Base-by-base conservation (phyloP, 148 eudicot genomes). In the Diospyros lotus region DNA sequence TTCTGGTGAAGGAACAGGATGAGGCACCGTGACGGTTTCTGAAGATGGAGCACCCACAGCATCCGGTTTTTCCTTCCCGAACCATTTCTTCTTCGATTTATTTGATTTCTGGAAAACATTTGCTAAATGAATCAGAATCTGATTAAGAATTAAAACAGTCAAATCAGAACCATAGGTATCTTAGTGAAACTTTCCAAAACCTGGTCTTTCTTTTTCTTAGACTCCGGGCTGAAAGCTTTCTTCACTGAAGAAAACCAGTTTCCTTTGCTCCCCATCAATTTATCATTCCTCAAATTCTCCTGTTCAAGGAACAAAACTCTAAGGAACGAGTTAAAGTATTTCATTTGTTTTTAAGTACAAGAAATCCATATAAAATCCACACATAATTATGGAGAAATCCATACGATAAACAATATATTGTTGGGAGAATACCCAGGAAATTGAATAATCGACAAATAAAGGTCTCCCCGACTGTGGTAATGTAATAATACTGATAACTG, bases 231-330 rank as follows among this genome's bases (percentile, higher is more conserved):
- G 50, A 92, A 80, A 74, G 96, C 90, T 85, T 89, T 95, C 87
- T 90, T 91, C 51, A 92, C 77, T 12, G 93, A 82, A 73, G 86
- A 87, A 63, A 92, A 86, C 96, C 98, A 94, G 53, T 76, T 87
- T 38, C 92, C 97, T 86, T 92, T 94, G 80, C 83, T 87, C 72
- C 89, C 90, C 97, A 90, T 92, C 38, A 75, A 71, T 66, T 38
- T 76, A 66, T 81, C 70, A 75, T 80, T 66, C 80, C 77, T 52
- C 66, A 76, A 74, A 76, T 69, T 39, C n/a, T 43, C 80, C 80
- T 73, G 54, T 73, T 42, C 43, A 4, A 17, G n/a, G 43, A 45
- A 72, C 45, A 69, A 43, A 74, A 9, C 15, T 40, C 45, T 45
- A 14, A 15, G 17, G 40, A 53, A 74, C n/a, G 17, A 7, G 9